Percentiles rank a stretch among this genome's conserved stretches.
Conservation (phyloP, 2,329 filamentous ascomycete genomes). For the Myriangium duriaei region DNA sequence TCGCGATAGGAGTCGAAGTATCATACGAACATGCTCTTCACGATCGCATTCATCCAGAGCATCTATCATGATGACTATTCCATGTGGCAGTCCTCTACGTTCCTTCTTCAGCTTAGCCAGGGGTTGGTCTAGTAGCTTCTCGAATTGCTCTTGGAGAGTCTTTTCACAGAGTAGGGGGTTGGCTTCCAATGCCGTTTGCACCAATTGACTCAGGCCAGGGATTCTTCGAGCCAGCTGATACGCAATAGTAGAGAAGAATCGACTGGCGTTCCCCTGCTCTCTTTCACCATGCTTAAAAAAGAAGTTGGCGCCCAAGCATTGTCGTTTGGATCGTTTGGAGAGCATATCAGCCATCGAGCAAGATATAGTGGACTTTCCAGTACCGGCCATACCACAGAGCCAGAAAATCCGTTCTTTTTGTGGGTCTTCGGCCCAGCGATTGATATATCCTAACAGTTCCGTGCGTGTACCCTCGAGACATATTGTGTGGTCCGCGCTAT, state of each 20-base stretch:
- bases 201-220: neutral
- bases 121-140: neutral
- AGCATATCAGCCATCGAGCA: conserved; percentile 18
- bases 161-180: neutral
- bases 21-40: neutral
- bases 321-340: no score
- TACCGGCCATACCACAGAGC: conserved; percentile 22
- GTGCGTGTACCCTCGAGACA: neutral
- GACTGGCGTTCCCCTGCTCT: conserved; percentile 4
- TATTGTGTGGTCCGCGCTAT: no score
- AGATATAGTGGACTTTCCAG: conserved; percentile 24
- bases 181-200: neutral
- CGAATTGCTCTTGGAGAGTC: neutral
- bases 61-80: conserved; percentile 1
- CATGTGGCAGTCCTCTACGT: no score
- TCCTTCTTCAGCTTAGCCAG: neutral
- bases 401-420: conserved; percentile 18
- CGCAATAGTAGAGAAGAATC: conserved; percentile 1
- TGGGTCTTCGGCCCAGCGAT: neutral
- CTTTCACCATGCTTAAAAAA: conserved; percentile 14
- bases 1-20: neutral
- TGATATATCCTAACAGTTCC: neutral
- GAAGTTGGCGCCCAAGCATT: conserved; percentile 13
- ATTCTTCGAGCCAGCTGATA: neutral
- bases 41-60: neutral